phyloP scores from a whole-genome alignment of 768 basidiomycete genomes.

The Trametes sanguinea region DNA sequence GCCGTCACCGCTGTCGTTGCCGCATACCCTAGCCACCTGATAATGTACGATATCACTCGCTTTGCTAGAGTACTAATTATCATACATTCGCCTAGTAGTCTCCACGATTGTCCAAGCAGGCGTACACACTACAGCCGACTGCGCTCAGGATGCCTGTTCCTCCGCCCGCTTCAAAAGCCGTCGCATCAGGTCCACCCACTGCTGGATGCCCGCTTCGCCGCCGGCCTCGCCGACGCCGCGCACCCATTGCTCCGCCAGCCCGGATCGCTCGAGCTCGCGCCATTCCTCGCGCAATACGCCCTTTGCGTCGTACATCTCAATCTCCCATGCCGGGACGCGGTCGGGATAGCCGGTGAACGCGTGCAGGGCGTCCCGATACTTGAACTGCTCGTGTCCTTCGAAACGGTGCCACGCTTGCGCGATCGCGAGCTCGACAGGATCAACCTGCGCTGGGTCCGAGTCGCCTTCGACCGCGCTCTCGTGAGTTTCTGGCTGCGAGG shows the following conservation, averaged over 20 bases:
- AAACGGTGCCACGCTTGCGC: conserved; percentile 61
- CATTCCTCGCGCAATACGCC: conserved; percentile 53
- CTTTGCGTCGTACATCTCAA: conserved; percentile 54
- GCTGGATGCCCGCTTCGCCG: conserved; percentile 52
- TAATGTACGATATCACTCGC: conserved; percentile 3
- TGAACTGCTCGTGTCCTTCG: conserved; percentile 56
- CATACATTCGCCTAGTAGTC: too few relatives aligned
- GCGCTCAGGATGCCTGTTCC: conserved; percentile 22
- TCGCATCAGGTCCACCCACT: conserved; percentile 60
- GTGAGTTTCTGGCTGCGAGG: background rate
- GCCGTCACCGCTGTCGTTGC: background rate
- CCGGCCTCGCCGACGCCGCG: conserved; percentile 64
- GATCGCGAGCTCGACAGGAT: conserved; percentile 41
- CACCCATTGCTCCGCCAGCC: conserved; percentile 62
- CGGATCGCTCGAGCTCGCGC: conserved; percentile 55
- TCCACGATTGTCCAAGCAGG: background rate
- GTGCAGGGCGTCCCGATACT: conserved; percentile 63
- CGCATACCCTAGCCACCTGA: background rate
- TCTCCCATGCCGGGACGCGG: conserved; percentile 57
- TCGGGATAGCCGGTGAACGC: conserved; percentile 37
- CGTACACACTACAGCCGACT: conserved; percentile 8
- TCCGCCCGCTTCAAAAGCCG: conserved; percentile 36
- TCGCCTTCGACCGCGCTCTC: background rate
- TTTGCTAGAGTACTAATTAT: background rate
- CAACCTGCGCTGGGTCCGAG: conserved; percentile 12